These are phyloP conservation scores for Penicillium sclerotigenum DNA, from an alignment of 2,329 filamentous ascomycete species.

Conservation along the genomic window DNA sequence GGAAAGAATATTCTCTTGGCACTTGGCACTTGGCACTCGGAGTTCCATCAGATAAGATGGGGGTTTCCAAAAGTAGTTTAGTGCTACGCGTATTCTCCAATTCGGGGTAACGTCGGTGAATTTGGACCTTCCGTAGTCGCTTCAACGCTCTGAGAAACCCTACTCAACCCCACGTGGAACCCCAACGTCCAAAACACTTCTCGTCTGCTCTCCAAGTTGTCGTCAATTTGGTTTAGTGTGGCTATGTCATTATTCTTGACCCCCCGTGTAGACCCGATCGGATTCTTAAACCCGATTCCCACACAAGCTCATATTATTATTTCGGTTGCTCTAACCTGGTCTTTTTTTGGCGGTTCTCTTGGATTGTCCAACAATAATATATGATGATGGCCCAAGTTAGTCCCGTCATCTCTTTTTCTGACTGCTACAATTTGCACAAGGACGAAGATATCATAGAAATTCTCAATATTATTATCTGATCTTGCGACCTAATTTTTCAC, in stretches of 20 bases:
- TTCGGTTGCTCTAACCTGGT: no score
- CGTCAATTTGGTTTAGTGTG: not conserved
- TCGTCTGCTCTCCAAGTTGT: not conserved
- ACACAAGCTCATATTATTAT: not conserved
- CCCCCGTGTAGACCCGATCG: not conserved
- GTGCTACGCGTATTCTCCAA: not conserved
- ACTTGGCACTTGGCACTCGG: not conserved
- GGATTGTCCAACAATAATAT: not conserved
- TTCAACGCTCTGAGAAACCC: not conserved
- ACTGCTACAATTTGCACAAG: not conserved
- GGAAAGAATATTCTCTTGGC: not conserved
- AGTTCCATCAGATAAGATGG: slow-evolving; percentile 15
- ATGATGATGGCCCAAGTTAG: not conserved
- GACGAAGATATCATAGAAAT: not conserved
- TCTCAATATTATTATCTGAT: not conserved
- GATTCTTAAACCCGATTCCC: not conserved
- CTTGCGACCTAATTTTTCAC: not conserved
- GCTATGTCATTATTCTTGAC: not conserved
- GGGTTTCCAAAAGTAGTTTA: not conserved
- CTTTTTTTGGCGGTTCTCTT: not conserved
- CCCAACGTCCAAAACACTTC: no score
- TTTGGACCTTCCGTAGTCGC: not conserved
- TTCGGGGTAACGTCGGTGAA: slow-evolving; percentile 12
- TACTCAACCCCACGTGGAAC: not conserved
- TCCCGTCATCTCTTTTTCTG: not conserved